These are phyloP conservation scores for Cyberlindnera lachancei DNA, from an alignment of 805 yeast genomes.

Conservation along the genomic window DNA sequence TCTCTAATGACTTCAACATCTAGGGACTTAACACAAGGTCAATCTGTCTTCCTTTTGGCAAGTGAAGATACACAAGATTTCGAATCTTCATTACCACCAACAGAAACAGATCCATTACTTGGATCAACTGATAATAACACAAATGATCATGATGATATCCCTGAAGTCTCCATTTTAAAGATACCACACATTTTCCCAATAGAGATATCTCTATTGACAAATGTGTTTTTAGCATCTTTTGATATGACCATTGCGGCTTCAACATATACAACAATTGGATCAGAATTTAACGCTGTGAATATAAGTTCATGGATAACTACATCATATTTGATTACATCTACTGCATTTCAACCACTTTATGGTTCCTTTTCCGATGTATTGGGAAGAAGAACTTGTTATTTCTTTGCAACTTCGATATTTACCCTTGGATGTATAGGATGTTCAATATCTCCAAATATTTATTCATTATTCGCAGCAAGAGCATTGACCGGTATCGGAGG, in stretches of 20 bases:
- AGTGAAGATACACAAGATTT: slow-evolving; percentile 12
- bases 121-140: not conserved
- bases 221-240: slow-evolving; percentile 39
- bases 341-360: slow-evolving; percentile 35
- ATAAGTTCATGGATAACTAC: slow-evolving; percentile 36
- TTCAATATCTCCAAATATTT: slow-evolving; percentile 24
- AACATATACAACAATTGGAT: slow-evolving; percentile 39
- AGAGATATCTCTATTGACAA: slow-evolving; percentile 27
- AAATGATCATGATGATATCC: not conserved
- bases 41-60: slow-evolving; percentile 10
- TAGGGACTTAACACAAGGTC: not conserved
- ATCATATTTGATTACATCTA: slow-evolving; percentile 32
- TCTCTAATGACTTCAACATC: too few relatives aligned
- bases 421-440: slow-evolving; percentile 32
- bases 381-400: slow-evolving; percentile 29
- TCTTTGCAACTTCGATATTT: slow-evolving; percentile 29
- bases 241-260: slow-evolving; percentile 44
- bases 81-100: not conserved
- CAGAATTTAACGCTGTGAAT: slow-evolving; percentile 29
- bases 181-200: slow-evolving; percentile 25
- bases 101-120: slow-evolving; percentile 1
- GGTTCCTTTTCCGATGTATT: slow-evolving; percentile 33
- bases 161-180: slow-evolving; percentile 8
- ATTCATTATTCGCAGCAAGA: slow-evolving; percentile 26
- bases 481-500: slow-evolving; percentile 36